A percentile compares a stretch with the other conserved stretches of the same genome.
These are phyloP conservation scores for Lycium barbarum DNA, from an alignment of 257 asterid species.

Conservation along the genomic window DNA sequence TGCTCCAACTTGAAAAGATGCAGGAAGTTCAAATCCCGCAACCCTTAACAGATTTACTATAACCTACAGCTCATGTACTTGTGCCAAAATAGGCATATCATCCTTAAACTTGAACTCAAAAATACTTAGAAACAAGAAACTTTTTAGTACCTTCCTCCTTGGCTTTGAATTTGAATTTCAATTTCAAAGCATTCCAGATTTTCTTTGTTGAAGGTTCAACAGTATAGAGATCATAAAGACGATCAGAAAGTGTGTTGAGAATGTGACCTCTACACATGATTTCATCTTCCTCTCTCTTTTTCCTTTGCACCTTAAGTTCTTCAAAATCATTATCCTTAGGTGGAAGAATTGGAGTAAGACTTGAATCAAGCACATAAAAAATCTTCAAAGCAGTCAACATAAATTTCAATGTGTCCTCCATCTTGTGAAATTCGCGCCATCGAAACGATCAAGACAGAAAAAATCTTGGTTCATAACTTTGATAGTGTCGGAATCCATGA, in stretches of 20 bases:
- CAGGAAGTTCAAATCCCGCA: not conserved
- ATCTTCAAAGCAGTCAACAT: slow-evolving; percentile 4
- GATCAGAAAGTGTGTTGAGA: not conserved
- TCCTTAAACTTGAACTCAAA: not conserved
- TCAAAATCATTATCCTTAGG: not conserved
- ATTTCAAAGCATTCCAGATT: not conserved
- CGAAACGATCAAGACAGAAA: not conserved
- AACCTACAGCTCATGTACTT: not conserved
- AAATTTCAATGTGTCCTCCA: not conserved
- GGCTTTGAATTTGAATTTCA: too few relatives aligned
- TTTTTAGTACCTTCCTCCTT: too few relatives aligned
- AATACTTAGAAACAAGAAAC: not conserved
- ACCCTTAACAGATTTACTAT: not conserved
- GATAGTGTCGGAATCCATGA: not conserved
- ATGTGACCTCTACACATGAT: not conserved
- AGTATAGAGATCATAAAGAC: not conserved
- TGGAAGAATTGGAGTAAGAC: not conserved
- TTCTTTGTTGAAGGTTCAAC: not conserved
- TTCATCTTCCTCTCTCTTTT: not conserved
- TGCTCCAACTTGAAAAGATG: not conserved
- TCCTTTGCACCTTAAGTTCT: not conserved
- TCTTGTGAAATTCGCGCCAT: not conserved
- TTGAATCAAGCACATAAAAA: not conserved
- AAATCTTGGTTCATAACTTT: not conserved
- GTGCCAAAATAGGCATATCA: not conserved